Percentiles rank a stretch among this genome's conserved stretches.
phyloP scores from a whole-genome alignment of 2,329 filamentous ascomycete genomes.

The Fusarium avenaceum region DNA sequence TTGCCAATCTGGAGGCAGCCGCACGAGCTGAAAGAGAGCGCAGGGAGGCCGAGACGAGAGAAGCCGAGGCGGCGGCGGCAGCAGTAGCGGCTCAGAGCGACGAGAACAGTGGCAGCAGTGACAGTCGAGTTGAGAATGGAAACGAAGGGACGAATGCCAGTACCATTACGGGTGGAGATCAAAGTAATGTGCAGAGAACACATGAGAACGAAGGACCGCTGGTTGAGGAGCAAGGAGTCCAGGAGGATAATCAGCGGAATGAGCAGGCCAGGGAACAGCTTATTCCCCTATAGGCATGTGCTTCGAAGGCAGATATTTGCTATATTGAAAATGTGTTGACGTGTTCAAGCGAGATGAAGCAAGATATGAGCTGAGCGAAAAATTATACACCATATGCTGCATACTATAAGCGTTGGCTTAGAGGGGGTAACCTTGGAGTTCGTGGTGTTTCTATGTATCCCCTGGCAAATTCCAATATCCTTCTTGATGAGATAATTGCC shows the following conservation, averaged over 20 bases:
- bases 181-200: conserved; percentile 33
- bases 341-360: conserved; percentile 35
- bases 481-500: conserved; percentile 27
- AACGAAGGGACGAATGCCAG: conserved; percentile 17
- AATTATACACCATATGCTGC: conserved; percentile 34
- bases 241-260: conserved; percentile 26
- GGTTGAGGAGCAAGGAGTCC: conserved; percentile 20
- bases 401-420: conserved; percentile 31
- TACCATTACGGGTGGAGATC: conserved; percentile 11
- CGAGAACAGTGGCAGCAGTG: conserved; percentile 38
- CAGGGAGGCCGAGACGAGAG: conserved; percentile 57
- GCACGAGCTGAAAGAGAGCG: conserved; percentile 61
- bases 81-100: conserved; percentile 45
- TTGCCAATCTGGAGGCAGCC: conserved; percentile 69
- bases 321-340: conserved; percentile 25
- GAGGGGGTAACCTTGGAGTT: conserved; percentile 42
- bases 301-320: not conserved
- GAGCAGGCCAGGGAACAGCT: conserved; percentile 42
- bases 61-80: conserved; percentile 51
- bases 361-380: conserved; percentile 37
- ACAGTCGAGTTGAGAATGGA: conserved; percentile 23
- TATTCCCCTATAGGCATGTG: conserved; percentile 34
- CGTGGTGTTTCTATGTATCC: conserved; percentile 33
- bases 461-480: conserved; percentile 12
- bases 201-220: conserved; percentile 15